These are phyloP conservation scores for Ciborinia camelliae DNA, from an alignment of 2,329 filamentous ascomycete genomes.

Conservation along the genomic window DNA sequence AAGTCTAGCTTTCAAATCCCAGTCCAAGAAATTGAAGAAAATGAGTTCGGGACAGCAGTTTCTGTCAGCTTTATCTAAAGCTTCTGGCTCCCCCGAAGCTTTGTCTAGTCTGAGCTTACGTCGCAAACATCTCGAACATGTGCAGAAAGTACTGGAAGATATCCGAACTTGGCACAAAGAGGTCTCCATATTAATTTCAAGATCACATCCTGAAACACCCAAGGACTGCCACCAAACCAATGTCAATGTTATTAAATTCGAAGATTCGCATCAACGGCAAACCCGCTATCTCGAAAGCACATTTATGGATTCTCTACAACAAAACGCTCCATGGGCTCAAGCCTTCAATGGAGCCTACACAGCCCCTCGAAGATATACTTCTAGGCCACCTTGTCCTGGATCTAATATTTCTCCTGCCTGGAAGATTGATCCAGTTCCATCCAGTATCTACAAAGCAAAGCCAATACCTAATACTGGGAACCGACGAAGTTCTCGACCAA, in stretches of 20 bases:
- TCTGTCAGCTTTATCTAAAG: neutral
- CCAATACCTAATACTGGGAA: neutral
- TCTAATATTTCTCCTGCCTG: neutral
- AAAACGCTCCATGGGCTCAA: neutral
- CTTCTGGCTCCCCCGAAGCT: neutral
- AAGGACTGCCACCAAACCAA: neutral
- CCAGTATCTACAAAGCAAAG: conserved; percentile 12
- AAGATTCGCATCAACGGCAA: neutral
- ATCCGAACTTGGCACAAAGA: conserved; percentile 10
- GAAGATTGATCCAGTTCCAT: neutral
- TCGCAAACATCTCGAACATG: conserved; percentile 14
- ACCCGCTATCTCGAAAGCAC: neutral
- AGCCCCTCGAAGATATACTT: neutral
- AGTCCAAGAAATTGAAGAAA: neutral
- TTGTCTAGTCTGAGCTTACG: neutral
- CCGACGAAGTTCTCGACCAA: neutral
- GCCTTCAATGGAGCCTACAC: neutral
- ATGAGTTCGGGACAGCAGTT: neutral
- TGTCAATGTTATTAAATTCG: neutral
- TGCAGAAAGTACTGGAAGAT: conserved; percentile 18
- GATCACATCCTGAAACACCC: neutral
- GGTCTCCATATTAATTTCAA: conserved; percentile 15
- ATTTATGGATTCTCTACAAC: neutral
- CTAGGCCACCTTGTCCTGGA: neutral
- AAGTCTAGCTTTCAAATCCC: conserved; percentile 4